phyloP scores from a whole-genome alignment of 1,139 yeast genomes.

The Geotrichum cucujoidarum region DNA sequence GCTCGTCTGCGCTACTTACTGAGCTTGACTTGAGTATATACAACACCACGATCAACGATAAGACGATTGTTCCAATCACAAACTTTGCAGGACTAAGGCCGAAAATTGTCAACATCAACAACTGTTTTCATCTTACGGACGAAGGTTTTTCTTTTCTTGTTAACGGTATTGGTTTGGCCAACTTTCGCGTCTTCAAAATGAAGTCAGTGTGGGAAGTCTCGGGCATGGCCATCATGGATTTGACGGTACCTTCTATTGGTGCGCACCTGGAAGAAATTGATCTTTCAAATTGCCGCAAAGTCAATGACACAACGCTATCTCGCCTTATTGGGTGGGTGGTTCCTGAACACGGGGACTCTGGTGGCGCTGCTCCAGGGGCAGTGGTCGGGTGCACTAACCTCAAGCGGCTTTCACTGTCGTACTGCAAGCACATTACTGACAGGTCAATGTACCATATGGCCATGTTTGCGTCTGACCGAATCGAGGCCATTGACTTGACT shows the following conservation, averaged over 20 bases:
- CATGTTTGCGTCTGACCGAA: conserved; percentile 49
- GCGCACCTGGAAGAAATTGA: conserved; percentile 55
- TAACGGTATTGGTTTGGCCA: conserved; percentile 64
- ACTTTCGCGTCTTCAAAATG: conserved; percentile 53
- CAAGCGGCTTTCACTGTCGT: conserved; percentile 52
- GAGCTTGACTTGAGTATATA: conserved; percentile 54
- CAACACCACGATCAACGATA: conserved; percentile 57
- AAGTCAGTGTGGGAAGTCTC: conserved; percentile 71
- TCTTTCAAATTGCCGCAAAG: conserved; percentile 67
- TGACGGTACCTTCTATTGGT: conserved; percentile 63
- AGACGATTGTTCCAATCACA: conserved; percentile 53
- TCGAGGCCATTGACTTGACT: conserved; percentile 57
- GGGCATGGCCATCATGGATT: conserved; percentile 76
- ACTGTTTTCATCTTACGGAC: conserved; percentile 73
- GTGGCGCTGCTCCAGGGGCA: conserved; percentile 19
- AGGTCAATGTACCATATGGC: conserved; percentile 61
- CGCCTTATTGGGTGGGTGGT: conserved; percentile 56
- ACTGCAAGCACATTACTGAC: conserved; percentile 71
- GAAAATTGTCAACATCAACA: conserved; percentile 53
- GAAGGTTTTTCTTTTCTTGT: conserved; percentile 67
- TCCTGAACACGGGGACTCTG: conserved; percentile 16
- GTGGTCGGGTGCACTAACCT: conserved; percentile 56
- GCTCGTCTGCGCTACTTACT: conserved; percentile 49
- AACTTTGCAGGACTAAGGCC: conserved; percentile 71
- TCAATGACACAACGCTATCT: conserved; percentile 63